Conservation (phyloP, 1,284 basidiomycete species). For the Vanrija humicola region DNA sequence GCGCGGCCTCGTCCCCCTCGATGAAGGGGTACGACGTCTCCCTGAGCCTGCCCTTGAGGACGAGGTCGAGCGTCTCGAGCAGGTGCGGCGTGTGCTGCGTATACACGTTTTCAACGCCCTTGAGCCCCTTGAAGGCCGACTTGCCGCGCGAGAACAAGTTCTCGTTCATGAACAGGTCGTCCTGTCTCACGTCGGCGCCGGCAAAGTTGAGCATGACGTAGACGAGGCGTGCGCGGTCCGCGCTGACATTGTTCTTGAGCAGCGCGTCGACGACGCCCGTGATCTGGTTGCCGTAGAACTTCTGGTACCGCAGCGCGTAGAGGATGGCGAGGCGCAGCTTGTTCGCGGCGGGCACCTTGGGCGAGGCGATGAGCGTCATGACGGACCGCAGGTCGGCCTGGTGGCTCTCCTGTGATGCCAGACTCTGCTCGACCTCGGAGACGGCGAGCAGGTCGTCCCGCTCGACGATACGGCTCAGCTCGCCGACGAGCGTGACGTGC, state of each 20-base stretch:
- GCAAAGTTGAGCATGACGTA: slow-evolving; percentile 91
- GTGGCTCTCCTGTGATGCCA: slow-evolving; percentile 83
- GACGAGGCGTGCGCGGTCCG: slow-evolving; percentile 82
- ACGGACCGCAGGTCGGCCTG: slow-evolving; percentile 76
- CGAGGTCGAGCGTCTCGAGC: slow-evolving; percentile 82
- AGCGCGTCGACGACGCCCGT: slow-evolving; percentile 75
- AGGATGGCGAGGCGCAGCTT: slow-evolving; percentile 92
- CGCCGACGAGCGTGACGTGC: slow-evolving; percentile 94
- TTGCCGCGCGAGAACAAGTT: slow-evolving; percentile 91
- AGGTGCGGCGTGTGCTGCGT: slow-evolving; percentile 96
- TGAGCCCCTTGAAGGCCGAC: slow-evolving; percentile 90
- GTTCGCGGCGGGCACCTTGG: slow-evolving; percentile 66
- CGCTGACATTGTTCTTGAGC: slow-evolving; percentile 72
- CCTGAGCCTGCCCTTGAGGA: slow-evolving; percentile 79
- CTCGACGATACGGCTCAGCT: slow-evolving; percentile 85
- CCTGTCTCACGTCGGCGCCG: slow-evolving; percentile 92
- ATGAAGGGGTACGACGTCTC: slow-evolving; percentile 90
- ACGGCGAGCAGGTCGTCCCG: slow-evolving; percentile 80
- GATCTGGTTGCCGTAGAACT: slow-evolving; percentile 79
- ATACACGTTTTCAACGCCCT: slow-evolving; percentile 99
- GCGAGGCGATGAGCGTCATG: slow-evolving; percentile 67
- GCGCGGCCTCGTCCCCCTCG: slow-evolving; percentile 56
- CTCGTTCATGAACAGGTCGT: slow-evolving; percentile 95
- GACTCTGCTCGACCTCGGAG: slow-evolving; percentile 92
- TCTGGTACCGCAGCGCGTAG: slow-evolving; percentile 93